Evolutionary conservation across 2,329 filamentous ascomycete genomes (phyloP), one percentile per base, ranked within the genome.

Genomic region (Fonsecaea multimorphosa): DNA sequence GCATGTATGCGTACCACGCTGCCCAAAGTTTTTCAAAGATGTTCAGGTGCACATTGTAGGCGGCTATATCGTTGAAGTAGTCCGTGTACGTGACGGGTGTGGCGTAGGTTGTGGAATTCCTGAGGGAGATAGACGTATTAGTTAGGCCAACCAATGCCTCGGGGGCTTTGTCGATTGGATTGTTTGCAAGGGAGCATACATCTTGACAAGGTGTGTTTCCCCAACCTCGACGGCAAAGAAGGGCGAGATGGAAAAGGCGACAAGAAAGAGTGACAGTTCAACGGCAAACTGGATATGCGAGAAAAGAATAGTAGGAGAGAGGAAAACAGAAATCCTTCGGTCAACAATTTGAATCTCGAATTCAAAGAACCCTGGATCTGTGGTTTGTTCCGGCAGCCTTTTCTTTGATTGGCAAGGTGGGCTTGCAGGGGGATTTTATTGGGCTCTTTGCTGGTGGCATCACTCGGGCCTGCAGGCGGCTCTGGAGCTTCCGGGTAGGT

Each of bases 1-100:
- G 92, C 90, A 98, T 97, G 86, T 89, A 99, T 16, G 94, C 87
- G 79, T 99, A 99, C 94, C 93, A 98, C 46, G 93, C 89, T 80
- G 91, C 90, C 95, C 95, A 99, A 72, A 97, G 84, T 76, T 89
- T 89, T 85, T 99, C 95, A 75, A 89, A 82, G 70, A 92, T 84
- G 80, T 92, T 97, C 75, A 99, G 88, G 72, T 93, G 87, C 64
- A 96, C 86, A 86, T 97, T 95, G 84, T 87, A 86, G 71, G 86
- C 85, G 29, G 86, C 84, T 69, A 90, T 85, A 73, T 88, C 84
- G 65, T 87, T 83, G 75, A 86, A 90, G 68, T 88, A 85, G 72
- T 82, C 85, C 87, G 86, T 89, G 78, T 89, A 90, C 55, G 86
- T 86, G 69, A 84, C 83, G 61, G 82, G 79, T 24, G 70, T 51